These are phyloP conservation scores for Nannochloropsis salina DNA, from an alignment of 108 stramenopile species.

Conservation along the genomic window DNA sequence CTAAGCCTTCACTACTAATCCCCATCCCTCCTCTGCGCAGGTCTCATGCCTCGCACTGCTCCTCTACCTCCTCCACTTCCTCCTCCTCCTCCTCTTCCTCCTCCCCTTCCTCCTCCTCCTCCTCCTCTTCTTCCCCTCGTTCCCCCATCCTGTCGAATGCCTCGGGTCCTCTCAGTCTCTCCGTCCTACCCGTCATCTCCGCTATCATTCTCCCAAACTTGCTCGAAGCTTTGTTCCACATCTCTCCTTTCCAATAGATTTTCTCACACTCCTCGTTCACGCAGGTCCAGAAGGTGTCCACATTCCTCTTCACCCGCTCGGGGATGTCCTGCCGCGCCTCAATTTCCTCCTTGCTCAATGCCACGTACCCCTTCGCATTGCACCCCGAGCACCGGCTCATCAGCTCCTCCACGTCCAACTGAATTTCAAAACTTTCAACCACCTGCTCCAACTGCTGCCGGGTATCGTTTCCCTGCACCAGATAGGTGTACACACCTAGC, in stretches of 20 bases:
- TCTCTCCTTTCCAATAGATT: background rate
- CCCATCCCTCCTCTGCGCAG: too few species aligned
- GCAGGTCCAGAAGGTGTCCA: background rate
- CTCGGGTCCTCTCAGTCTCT: background rate
- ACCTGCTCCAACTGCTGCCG: conserved; percentile 19
- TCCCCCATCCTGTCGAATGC: background rate
- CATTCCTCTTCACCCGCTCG: background rate
- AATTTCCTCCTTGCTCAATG: background rate
- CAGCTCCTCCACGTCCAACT: background rate
- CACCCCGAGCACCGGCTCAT: conserved; percentile 20
- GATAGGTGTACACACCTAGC: background rate
- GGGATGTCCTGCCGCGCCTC: background rate
- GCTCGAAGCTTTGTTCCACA: background rate
- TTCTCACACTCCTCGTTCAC: background rate
- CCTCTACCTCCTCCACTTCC: background rate
- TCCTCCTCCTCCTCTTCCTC: background rate
- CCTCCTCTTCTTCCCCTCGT: background rate
- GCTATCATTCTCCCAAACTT: background rate
- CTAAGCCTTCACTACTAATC: too few species aligned
- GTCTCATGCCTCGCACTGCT: background rate
- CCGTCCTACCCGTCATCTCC: background rate
- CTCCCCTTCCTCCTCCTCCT: conserved; percentile 2
- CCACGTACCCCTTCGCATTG: background rate
- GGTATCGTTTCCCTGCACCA: background rate
- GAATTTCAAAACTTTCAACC: background rate